phyloP scores from a whole-genome alignment of 2,329 filamentous ascomycete species.

The Diatrype stigma region DNA sequence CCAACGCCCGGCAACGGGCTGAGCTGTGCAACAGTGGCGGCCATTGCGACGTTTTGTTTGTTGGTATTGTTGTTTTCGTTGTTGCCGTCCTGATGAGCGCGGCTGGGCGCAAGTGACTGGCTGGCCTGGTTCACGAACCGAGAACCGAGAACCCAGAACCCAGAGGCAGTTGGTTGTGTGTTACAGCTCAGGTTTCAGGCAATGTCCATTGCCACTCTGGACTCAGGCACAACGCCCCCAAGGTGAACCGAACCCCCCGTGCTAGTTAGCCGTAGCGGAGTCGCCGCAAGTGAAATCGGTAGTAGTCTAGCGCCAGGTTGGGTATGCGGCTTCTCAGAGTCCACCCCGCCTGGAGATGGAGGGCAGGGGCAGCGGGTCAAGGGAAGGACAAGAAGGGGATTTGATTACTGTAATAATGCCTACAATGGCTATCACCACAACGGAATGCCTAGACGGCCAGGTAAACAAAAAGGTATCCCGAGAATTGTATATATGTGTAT shows the following conservation, averaged over 20 bases:
- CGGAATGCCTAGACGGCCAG: background rate
- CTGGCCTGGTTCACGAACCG: background rate
- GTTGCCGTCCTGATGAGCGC: background rate
- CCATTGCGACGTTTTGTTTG: conserved; percentile 18
- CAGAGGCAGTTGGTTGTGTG: background rate
- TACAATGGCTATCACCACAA: no score
- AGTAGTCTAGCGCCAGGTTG: background rate
- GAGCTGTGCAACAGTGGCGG: conserved; percentile 28
- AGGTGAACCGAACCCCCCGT: no score
- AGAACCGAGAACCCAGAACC: background rate
- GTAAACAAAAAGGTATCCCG: background rate
- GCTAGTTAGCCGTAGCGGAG: no score
- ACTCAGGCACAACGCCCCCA: background rate
- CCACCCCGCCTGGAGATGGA: background rate
- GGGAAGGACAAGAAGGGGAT: background rate
- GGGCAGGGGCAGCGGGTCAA: background rate
- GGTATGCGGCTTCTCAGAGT: background rate
- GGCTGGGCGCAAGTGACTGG: background rate
- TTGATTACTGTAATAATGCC: no score
- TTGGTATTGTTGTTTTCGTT: no score
- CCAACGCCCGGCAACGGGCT: conserved; percentile 16
- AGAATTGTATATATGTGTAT: background rate
- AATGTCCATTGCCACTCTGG: background rate
- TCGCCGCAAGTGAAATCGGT: background rate
- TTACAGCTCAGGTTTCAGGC: background rate